Percentiles rank a stretch among this genome's conserved stretches.
Conservation (phyloP, 306 rosid genomes). For the Vachellia collinsii region DNA sequence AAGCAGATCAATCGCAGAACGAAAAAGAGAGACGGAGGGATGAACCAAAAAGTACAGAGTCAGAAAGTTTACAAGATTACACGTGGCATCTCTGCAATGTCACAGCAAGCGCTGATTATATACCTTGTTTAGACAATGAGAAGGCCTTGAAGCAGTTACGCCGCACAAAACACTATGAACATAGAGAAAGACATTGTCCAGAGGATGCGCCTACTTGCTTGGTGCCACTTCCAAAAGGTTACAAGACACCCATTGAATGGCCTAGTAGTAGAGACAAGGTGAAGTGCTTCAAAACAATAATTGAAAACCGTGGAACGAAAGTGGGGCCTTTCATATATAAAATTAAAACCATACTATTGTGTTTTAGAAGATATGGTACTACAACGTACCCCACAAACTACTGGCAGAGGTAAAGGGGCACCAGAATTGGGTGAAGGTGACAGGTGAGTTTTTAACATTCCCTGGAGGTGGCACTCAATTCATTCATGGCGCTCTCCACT, state of each 20-base stretch:
- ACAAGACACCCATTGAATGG: constrained; percentile 66
- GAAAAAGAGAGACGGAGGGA: constrained; percentile 78
- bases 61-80: constrained; percentile 46
- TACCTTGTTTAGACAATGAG: constrained; percentile 92
- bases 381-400: constrained; percentile 75
- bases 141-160: constrained; percentile 60
- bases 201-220: constrained; percentile 82
- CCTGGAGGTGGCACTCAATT: constrained; percentile 98
- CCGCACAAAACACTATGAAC: constrained; percentile 68
- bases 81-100: constrained; percentile 73
- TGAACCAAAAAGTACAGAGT: constrained; percentile 44
- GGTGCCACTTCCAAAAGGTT: constrained; percentile 64
- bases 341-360: neutral
- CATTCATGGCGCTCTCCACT: constrained; percentile 88
- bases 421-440: constrained; percentile 91
- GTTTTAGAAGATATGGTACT: constrained; percentile 71
- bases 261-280: constrained; percentile 89
- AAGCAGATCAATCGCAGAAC: constrained; percentile 67
- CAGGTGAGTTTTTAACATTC: constrained; percentile 86
- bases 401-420: constrained; percentile 94
- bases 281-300: constrained; percentile 5
- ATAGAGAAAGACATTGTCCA: constrained; percentile 92
- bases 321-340: constrained; percentile 7
- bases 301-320: neutral
- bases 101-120: constrained; percentile 72